phyloP scores from a whole-genome alignment of 352 stramenopile species.

The Elongisporangium prolatum region DNA sequence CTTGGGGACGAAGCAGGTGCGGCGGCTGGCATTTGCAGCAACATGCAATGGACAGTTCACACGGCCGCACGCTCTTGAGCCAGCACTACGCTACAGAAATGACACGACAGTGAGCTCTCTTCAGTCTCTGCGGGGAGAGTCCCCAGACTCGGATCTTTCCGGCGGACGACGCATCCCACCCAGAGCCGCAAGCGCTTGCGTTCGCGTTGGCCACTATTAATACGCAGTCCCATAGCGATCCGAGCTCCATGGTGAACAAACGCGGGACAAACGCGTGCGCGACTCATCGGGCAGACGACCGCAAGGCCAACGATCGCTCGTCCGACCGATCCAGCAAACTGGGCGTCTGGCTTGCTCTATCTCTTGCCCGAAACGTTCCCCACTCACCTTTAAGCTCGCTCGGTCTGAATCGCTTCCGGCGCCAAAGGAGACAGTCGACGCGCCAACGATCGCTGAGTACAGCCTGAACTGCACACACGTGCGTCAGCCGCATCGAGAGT shows the following conservation, averaged over 20 bases:
- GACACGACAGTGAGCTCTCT: neutral
- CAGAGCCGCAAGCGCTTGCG: neutral
- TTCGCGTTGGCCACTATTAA: neutral
- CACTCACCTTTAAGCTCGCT: neutral
- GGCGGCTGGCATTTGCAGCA: neutral
- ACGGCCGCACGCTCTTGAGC: neutral
- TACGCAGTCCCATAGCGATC: neutral
- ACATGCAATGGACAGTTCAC: neutral
- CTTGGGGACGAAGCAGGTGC: neutral
- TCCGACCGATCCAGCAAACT: neutral
- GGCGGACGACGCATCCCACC: neutral
- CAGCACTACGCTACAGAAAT: neutral
- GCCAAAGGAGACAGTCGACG: neutral
- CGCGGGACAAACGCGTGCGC: no score
- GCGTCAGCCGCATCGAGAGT: neutral
- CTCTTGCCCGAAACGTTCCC: neutral
- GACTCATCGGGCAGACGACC: neutral
- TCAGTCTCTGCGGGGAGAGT: neutral
- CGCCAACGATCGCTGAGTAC: neutral
- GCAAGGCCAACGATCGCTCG: no score
- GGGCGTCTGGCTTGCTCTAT: neutral
- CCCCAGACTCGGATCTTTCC: neutral
- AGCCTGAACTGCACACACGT: neutral
- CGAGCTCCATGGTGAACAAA: neutral
- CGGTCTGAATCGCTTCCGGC: neutral